Evolutionary conservation across 192 early-diverging fungal species (phyloP), one percentile per base, ranked within the genome.

Genomic region (Umbelopsis sp.): DNA sequence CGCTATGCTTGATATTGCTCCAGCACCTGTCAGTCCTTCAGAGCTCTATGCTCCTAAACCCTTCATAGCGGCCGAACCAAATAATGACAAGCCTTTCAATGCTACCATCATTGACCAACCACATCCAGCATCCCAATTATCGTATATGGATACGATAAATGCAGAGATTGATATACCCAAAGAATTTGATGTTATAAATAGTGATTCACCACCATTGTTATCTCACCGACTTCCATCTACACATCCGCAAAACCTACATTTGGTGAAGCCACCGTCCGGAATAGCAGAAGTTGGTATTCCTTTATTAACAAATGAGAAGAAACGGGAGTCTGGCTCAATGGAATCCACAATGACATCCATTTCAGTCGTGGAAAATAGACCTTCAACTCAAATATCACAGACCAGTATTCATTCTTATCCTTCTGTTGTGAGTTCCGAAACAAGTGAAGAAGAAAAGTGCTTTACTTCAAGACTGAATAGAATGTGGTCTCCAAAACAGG

Each of bases 401-500:
- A 34, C 4, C 0, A 26, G 36, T 38, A n/a, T 51, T 54, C 49
- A 71, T 50, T 32, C 75, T 74, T 21, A 41, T 3, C 2, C 45
- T 67, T 66, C 71, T 26, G 36, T 22, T 17, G 69, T 53, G 2
- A 49, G 5, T 49, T 49, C 47, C 1, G 47, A 49, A 49, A 21
- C 47, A 49, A 56, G 45, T 10, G 69, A 52, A 10, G 69, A 45
- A 41, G 45, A 20, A 25, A 16, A 43, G n/a, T 14, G 10, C 34
- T 69, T 72, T 49, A 71, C 65, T n/a, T 45, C 45, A 20, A 12
- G 47, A 17, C 44, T 71, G 29, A 41, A 54, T 21, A 52, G 45
- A n/a, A 72, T 68, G 70, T 72, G 68, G 50, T 36, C 68, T 38
- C 65, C 72, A 2, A 65, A 56, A 20, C n/a, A 6, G 11, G 22